Percentiles rank a stretch among this genome's conserved stretches.
Conservation (phyloP, 148 eudicot species). For the Nepenthes gracilis region DNA sequence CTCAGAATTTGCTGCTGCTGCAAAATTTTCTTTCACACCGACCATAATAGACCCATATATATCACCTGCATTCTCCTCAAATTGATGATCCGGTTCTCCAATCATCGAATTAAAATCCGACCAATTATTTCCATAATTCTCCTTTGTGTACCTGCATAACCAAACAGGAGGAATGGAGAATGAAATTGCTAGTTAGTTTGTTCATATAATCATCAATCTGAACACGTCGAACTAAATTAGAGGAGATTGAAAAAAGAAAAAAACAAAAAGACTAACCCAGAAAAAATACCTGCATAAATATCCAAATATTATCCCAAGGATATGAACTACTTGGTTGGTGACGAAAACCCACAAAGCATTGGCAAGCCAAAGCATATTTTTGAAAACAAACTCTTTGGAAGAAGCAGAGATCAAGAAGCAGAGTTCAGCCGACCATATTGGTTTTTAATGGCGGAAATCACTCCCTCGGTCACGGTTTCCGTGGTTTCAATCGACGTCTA, state of each 20-base stretch:
- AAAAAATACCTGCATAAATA: background rate
- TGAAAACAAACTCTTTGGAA: background rate
- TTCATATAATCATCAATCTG: too few species aligned
- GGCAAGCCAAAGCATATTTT: background rate
- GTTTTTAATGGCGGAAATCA: too few species aligned
- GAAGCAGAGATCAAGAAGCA: background rate
- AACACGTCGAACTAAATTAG: too few species aligned
- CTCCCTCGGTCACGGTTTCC: slow-evolving; percentile 3
- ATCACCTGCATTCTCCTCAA: background rate
- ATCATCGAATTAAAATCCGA: background rate
- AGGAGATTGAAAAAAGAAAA: too few species aligned
- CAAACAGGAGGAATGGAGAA: background rate
- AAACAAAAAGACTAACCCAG: background rate
- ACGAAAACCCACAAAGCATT: background rate
- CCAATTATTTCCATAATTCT: background rate
- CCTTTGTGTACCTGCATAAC: background rate
- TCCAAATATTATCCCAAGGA: background rate
- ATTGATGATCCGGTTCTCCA: background rate
- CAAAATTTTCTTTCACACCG: background rate
- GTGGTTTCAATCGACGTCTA: slow-evolving; percentile 4
- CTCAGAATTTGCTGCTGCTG: background rate
- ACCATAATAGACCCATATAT: background rate
- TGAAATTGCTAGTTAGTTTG: background rate
- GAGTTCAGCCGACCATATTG: too few species aligned
- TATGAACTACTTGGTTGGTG: background rate